Evolutionary conservation across 2,329 filamentous ascomycete genomes (phyloP), one percentile per base, ranked within the genome.

Genomic region (Bretziella fagacearum): DNA sequence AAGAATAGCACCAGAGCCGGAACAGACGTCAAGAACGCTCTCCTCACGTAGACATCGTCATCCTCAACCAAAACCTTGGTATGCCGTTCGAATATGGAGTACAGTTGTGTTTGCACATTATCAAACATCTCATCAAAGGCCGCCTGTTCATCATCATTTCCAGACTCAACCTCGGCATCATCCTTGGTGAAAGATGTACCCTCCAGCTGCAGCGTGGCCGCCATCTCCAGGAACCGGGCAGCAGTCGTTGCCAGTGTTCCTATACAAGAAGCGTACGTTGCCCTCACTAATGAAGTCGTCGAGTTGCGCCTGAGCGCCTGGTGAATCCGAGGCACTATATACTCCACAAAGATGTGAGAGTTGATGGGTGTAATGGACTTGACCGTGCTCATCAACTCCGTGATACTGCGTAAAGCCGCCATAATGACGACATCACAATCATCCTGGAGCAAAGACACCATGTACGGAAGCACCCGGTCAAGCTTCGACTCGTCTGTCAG

Each of bases 401-500:
- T 89, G 54, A 96, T 74, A 3, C 85, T 84, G 48, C 89, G 74
- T 37, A 96, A 72, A 2, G 87, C 86, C 20, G 87, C 78, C 42
- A 94, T 77, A 40, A 85, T 81, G 11, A 98, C 89, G 55, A 84
- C 70, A 53, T 94, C 84, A 2, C 81, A 77, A 54, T 79, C 77
- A 58, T 98, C 91, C 51, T 77, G 80, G 10, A 98, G 67, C 23
- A 96, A 63, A 4, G 78, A 74, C 64, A 94, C 82, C 29, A 96
- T 66, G 58, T 95, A 95, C 1, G 91, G 91, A 43, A 98, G 65
- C 20, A 96, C 82, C 43, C 91, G 77, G 60, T 98, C 93, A 42
- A 98, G 68, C 60, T 95, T 96, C 2, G 87, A 87, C 63, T 98
- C 91, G 59, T 98, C 93, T 0, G 89, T 93, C 20, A 96, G 63